Base-by-base conservation (phyloP, 2,329 filamentous ascomycete species). In the Neoscytalidium dimidiatum region DNA sequence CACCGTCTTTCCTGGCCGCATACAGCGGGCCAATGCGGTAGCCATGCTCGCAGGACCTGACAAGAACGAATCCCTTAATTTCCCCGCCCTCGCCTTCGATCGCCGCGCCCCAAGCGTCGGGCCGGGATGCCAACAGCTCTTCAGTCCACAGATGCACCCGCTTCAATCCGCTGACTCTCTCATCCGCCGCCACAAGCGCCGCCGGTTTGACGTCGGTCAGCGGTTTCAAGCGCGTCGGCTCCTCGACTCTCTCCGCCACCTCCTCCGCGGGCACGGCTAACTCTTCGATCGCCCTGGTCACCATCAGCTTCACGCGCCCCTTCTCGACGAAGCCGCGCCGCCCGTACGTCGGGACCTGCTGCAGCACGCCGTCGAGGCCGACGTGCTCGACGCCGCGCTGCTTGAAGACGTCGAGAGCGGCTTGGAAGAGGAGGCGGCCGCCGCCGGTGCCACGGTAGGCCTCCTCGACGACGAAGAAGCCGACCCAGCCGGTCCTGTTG, bases 401-500 rank as follows among this genome's bases (percentile, higher is more conserved):
- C 13, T 65, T 49, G 56, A 75, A 74, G 1, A 68, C 65, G 4
- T 65, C 67, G 35, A 76, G 68, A 28, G 71, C 69, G 7, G 70
- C 70, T 28, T 72, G 69, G 68, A 75, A 77, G 1, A 79, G 66
- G 46, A 68, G 67, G 6, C 67, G 52, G 2, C 77, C 77, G n/a
- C 74, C 67, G 2, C 76, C 76, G 19, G 71, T 67, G 23, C 76
- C 74, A 23, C 73, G 72, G 57, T 71, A 67, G 1, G 68, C 58
- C 1, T 67, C 70, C 19, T 74, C 73, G 63, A 78, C 65, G 56
- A 75, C 71, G 73, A 79, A 78, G 69, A 74, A 75, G 17, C 73
- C 75, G 1, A 78, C 67, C 77, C 77, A 79, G n/a, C 72, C 77
- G 1, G 75, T 78, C 33, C 64, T 61, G 60, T 79, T 79, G 23